Conservation (phyloP, 176 grass and related monocot genomes). For the Musa itinerans region DNA sequence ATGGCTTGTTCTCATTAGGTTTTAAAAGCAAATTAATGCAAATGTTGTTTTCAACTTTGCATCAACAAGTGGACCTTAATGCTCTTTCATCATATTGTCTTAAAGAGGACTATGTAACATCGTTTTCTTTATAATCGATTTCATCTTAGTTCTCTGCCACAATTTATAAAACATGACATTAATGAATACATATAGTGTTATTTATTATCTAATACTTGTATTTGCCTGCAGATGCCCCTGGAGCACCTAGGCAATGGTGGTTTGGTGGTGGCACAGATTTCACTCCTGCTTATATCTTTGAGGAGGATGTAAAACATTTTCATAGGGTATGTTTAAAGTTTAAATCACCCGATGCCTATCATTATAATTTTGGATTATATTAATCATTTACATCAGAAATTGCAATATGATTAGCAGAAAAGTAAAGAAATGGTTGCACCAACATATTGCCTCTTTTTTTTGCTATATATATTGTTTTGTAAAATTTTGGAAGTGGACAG, state of each 20-base stretch:
- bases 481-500: not conserved
- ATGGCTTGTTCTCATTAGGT: not conserved
- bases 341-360: not conserved
- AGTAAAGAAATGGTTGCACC: not conserved
- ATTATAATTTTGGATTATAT: not conserved
- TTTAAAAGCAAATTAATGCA: not conserved
- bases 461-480: not conserved
- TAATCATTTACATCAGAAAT: not conserved
- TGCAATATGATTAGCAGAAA: not conserved
- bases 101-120: no score
- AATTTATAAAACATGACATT: not conserved
- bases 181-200: not conserved
- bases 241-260: conserved; percentile 96
- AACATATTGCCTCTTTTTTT: not conserved
- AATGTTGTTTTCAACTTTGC: not conserved
- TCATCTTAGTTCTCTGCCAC: not conserved
- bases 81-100: not conserved
- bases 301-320: conserved; percentile 99
- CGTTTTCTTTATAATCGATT: not conserved
- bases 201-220: not conserved
- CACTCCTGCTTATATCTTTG: conserved; percentile 87
- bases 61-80: not conserved
- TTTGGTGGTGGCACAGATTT: conserved; percentile 98
- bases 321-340: conserved; percentile 51
- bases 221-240: conserved; percentile 57